phyloP scores from a whole-genome alignment of 495 filamentous ascomycete species.

The Penicillium subrubescens region DNA sequence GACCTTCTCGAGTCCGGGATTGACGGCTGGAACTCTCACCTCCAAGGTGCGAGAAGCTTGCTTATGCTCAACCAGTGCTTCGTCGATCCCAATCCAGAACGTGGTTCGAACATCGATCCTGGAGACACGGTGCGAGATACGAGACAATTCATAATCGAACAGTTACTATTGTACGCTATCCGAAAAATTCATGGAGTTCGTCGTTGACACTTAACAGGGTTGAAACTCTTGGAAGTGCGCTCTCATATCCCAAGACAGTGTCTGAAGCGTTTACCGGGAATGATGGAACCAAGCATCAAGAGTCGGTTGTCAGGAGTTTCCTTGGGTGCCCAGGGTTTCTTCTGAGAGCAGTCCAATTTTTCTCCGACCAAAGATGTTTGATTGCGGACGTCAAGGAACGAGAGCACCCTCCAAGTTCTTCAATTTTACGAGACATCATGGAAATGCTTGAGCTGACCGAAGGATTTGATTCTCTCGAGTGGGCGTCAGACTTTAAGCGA shows the following conservation, averaged over 20 bases:
- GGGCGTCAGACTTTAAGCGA: conserved; percentile 32
- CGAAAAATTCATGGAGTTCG: not conserved
- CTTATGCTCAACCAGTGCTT: conserved; percentile 32
- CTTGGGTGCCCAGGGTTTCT: conserved; percentile 31
- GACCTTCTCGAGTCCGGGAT: conserved; percentile 53
- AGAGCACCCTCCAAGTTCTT: conserved; percentile 2
- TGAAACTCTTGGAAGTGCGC: not conserved
- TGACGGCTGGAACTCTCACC: conserved; percentile 51
- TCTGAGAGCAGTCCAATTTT: conserved; percentile 21
- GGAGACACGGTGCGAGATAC: not conserved
- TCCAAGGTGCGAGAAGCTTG: conserved; percentile 19
- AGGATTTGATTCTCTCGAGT: conserved; percentile 21
- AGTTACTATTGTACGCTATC: not conserved
- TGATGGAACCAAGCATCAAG: not conserved
- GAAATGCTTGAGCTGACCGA: conserved; percentile 14
- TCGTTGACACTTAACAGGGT: not conserved
- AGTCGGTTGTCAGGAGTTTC: conserved; percentile 25
- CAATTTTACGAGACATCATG: conserved; percentile 2
- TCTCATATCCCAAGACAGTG: not conserved
- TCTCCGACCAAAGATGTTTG: conserved; percentile 23
- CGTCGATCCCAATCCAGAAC: not conserved
- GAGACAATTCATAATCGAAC: not conserved
- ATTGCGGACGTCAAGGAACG: not conserved
- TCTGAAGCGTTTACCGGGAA: not conserved
- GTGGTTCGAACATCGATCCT: not conserved